Conservation (phyloP, 2,329 filamentous ascomycete species). For the Zymoseptoria crescenta region DNA sequence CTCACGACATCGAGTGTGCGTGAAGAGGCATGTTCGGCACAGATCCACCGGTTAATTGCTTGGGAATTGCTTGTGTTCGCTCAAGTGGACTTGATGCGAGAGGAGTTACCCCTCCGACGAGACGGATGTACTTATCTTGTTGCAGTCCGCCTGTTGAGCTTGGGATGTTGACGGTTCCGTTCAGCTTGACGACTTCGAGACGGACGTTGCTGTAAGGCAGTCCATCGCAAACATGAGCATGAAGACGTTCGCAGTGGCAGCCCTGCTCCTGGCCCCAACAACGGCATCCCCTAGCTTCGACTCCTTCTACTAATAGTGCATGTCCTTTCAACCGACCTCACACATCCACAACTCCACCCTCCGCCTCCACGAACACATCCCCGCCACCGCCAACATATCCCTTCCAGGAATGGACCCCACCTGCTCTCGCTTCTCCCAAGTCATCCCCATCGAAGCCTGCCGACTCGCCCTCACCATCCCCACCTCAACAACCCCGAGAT, state of each 20-base stretch:
- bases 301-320: neutral
- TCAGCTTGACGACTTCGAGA: neutral
- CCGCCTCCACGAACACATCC: conserved; percentile 20
- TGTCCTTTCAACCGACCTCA: neutral
- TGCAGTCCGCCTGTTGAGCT: neutral
- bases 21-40: no score
- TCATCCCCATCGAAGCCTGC: conserved; percentile 33
- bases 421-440: conserved; percentile 29
- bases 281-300: neutral
- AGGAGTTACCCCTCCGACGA: neutral
- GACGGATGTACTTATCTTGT: neutral
- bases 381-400: conserved; percentile 24
- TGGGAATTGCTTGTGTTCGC: neutral
- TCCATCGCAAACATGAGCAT: neutral
- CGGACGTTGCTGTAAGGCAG: neutral
- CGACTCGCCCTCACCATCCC: conserved; percentile 34
- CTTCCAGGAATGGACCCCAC: conserved; percentile 25
- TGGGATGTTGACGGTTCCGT: neutral
- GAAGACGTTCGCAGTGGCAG: neutral
- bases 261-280: neutral
- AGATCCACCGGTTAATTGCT: neutral
- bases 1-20: neutral
- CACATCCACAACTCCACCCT: conserved; percentile 17
- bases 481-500: conserved; percentile 29
- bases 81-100: neutral